Percentiles rank a stretch among this genome's conserved stretches.
Conservation (phyloP, 2,329 filamentous ascomycete genomes). For the Leptodontidium sp. region DNA sequence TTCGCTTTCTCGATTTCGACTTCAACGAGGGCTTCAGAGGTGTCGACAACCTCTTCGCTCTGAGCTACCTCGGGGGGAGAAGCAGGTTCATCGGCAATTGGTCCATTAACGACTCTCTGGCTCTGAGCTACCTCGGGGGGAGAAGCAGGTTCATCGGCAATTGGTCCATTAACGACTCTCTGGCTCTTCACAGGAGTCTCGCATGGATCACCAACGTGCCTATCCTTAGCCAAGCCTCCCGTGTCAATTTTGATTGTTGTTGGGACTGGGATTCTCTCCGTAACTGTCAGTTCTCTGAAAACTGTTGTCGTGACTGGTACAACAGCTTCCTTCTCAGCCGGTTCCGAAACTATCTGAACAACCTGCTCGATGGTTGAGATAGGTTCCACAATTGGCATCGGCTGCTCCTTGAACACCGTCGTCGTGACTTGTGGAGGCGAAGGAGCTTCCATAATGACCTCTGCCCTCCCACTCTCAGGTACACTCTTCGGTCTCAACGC, state of each 20-base stretch:
- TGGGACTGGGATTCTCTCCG: conserved; percentile 21
- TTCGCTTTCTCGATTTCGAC: background rate
- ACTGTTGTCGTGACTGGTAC: conserved; percentile 26
- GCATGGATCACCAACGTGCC: background rate
- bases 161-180: background rate
- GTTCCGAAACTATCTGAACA: background rate
- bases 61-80: background rate
- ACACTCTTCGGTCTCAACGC: conserved; percentile 47
- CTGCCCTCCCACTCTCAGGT: background rate
- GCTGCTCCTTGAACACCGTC: conserved; percentile 22
- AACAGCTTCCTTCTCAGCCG: conserved; percentile 1
- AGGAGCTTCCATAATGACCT: conserved; percentile 18
- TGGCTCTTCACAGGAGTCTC: background rate
- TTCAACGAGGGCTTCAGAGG: background rate
- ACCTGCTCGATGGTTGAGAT: conserved; percentile 5
- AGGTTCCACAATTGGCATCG: background rate
- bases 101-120: background rate
- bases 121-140: background rate
- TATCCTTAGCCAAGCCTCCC: no score
- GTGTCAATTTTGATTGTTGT: background rate
- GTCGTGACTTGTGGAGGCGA: conserved; percentile 26
- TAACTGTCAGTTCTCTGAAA: conserved; percentile 26
- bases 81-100: background rate
- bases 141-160: background rate
- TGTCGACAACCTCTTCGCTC: background rate